Conservation (phyloP, 768 basidiomycete species). For the Suillus placidus region DNA sequence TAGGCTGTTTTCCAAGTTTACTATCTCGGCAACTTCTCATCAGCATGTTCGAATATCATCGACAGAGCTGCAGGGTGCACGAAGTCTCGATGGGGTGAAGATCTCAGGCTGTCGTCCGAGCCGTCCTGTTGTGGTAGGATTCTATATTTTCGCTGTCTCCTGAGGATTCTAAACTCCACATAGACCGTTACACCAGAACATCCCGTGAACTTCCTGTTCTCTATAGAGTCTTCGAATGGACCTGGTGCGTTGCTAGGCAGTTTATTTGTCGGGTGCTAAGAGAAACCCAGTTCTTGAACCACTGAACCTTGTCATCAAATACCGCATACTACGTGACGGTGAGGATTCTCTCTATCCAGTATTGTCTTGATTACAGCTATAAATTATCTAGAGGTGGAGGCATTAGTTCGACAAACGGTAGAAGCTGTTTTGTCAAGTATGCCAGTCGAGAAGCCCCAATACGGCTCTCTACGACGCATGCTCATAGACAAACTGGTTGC, state of each 20-base stretch:
- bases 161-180: constrained; percentile 5
- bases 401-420: constrained; percentile 55
- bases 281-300: constrained; percentile 57
- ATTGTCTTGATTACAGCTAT: constrained; percentile 13
- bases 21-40: constrained; percentile 77
- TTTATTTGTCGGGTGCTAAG: constrained; percentile 17
- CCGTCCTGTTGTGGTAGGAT: constrained; percentile 49
- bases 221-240: constrained; percentile 64
- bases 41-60: constrained; percentile 78
- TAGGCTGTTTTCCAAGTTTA: constrained; percentile 91
- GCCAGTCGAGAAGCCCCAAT: constrained; percentile 36
- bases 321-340: constrained; percentile 87
- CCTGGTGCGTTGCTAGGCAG: constrained; percentile 46
- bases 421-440: constrained; percentile 43
- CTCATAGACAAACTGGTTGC: constrained; percentile 55
- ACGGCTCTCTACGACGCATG: constrained; percentile 30
- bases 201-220: constrained; percentile 81
- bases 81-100: constrained; percentile 50
- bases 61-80: constrained; percentile 53
- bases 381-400: constrained; percentile 61
- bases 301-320: constrained; percentile 65
- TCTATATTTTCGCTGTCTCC: constrained; percentile 7
- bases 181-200: constrained; percentile 79
- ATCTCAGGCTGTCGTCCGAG: constrained; percentile 52
- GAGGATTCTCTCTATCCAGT: constrained; percentile 11